phyloP scores from a whole-genome alignment of 805 yeast genomes.

The Blastobotrys peoriensis region DNA sequence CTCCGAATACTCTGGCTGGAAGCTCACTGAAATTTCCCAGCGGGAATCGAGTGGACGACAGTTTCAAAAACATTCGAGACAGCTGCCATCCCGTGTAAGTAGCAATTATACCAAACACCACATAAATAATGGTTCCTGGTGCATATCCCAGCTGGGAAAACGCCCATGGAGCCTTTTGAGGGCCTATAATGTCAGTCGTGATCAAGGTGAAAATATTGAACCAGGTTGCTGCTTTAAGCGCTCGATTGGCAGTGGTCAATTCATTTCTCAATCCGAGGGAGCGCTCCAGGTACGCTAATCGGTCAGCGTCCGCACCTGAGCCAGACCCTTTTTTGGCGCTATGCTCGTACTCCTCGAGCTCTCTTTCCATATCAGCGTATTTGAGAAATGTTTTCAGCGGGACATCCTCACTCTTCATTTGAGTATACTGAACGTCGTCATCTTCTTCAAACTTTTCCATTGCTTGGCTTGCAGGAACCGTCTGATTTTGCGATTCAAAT shows the following conservation, averaged over 20 bases:
- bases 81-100: slow-evolving; percentile 36
- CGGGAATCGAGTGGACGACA: slow-evolving; percentile 38
- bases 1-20: slow-evolving; percentile 31
- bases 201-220: slow-evolving; percentile 35
- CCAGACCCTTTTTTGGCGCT: not conserved
- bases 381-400: not conserved
- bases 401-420: not conserved
- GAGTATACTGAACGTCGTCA: not conserved
- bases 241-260: not conserved
- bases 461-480: not conserved
- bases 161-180: slow-evolving; percentile 39
- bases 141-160: slow-evolving; percentile 38
- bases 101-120: slow-evolving; percentile 36
- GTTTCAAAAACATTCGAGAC: slow-evolving; percentile 29
- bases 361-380: not conserved
- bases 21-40: slow-evolving; percentile 37
- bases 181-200: slow-evolving; percentile 42
- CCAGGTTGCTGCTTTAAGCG: not conserved
- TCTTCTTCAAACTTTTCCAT: not conserved
- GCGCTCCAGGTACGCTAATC: not conserved
- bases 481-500: not conserved
- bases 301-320: not conserved
- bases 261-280: not conserved
- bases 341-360: not conserved
- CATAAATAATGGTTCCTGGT: slow-evolving; percentile 37